Conservation (phyloP, 1,284 basidiomycete genomes). For the Chalciporus sp. region DNA sequence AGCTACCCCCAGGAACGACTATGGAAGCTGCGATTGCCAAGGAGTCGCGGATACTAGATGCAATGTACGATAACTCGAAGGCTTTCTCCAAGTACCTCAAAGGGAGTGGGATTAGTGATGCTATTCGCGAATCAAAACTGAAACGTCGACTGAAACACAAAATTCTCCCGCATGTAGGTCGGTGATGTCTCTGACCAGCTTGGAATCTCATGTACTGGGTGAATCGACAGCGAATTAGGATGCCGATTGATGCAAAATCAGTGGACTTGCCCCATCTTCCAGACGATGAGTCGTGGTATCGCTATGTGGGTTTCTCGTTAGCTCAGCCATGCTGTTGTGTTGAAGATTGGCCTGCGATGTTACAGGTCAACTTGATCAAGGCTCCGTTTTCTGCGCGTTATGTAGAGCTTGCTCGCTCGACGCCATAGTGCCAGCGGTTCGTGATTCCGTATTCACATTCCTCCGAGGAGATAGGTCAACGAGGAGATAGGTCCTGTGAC, state of each 20-base stretch:
- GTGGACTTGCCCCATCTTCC: slow-evolving; percentile 28
- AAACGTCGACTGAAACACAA: slow-evolving; percentile 28
- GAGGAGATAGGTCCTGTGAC: too few relatives aligned
- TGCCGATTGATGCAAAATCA: slow-evolving; percentile 29
- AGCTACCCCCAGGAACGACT: slow-evolving; percentile 20
- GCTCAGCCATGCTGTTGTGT: neutral
- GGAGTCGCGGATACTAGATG: slow-evolving; percentile 10
- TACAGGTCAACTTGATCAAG: slow-evolving; percentile 19
- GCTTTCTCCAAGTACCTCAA: slow-evolving; percentile 29
- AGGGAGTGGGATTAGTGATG: slow-evolving; percentile 3
- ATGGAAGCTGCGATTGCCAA: slow-evolving; percentile 6
- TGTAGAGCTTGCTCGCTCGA: slow-evolving; percentile 23
- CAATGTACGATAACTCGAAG: slow-evolving; percentile 34
- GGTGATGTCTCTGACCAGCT: neutral
- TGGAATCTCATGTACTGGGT: neutral
- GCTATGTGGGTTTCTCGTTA: slow-evolving; percentile 16
- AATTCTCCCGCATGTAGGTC: slow-evolving; percentile 26
- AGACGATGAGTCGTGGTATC: slow-evolving; percentile 33
- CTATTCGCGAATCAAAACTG: slow-evolving; percentile 17
- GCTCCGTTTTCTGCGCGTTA: slow-evolving; percentile 24
- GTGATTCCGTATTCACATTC: neutral
- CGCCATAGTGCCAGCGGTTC: neutral
- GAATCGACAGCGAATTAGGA: slow-evolving; percentile 19
- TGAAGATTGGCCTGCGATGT: neutral
- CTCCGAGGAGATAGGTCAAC: too few relatives aligned